Conservation (phyloP, 495 filamentous ascomycete species). For the Filosporella fistucella region DNA sequence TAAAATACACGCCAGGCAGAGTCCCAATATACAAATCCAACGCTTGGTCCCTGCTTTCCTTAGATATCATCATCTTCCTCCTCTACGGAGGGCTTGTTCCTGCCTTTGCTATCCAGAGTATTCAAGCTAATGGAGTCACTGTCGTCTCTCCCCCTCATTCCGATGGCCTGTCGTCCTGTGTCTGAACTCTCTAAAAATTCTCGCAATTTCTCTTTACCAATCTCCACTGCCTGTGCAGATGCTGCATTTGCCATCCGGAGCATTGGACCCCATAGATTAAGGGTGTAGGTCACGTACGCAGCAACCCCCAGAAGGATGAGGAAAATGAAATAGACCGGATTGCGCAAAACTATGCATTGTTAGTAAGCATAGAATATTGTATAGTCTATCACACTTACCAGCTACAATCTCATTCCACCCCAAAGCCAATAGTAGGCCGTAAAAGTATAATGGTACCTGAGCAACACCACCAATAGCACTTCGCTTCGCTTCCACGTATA, state of each 20-base stretch:
- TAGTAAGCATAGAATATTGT: constrained; percentile 3
- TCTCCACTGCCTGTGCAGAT: constrained; percentile 75
- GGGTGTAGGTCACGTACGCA: constrained; percentile 83
- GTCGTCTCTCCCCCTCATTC: constrained; percentile 49
- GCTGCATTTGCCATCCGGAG: constrained; percentile 90
- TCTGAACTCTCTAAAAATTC: constrained; percentile 82
- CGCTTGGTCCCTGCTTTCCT: background rate
- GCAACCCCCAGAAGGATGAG: constrained; percentile 69
- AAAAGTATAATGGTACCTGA: constrained; percentile 93
- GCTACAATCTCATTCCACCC: constrained; percentile 97
- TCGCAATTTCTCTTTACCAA: constrained; percentile 82
- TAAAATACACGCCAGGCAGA: constrained; percentile 12
- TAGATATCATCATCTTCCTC: constrained; percentile 44
- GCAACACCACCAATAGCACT: constrained; percentile 93
- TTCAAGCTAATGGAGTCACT: constrained; percentile 51
- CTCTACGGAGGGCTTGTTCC: constrained; percentile 39
- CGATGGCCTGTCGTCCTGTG: constrained; percentile 73
- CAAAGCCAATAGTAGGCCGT: constrained; percentile 77
- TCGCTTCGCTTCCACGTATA: constrained; percentile 95
- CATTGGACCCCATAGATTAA: constrained; percentile 95
- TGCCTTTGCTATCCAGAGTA: constrained; percentile 56
- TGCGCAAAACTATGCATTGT: constrained; percentile 66
- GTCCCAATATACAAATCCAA: constrained; percentile 11
- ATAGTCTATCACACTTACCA: constrained; percentile 50
- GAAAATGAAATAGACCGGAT: constrained; percentile 88